These are phyloP conservation scores for Forsythia viridissima DNA, from an alignment of 257 asterid genomes.

Conservation along the genomic window DNA sequence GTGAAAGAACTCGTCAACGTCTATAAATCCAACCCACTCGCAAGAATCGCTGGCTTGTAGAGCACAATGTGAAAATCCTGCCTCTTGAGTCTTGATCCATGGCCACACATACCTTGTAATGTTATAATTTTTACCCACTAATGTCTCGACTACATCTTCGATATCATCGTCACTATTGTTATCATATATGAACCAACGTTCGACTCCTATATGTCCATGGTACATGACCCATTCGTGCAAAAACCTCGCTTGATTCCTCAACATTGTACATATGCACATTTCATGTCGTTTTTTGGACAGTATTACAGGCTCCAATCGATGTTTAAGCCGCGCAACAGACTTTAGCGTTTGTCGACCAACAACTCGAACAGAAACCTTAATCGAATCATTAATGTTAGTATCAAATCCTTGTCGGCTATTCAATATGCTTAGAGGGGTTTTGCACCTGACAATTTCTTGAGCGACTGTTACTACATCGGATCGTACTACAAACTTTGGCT, in stretches of 20 bases:
- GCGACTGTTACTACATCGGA: conserved; percentile 56
- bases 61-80: conserved; percentile 79
- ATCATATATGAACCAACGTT: conserved; percentile 68
- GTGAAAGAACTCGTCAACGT: conserved; percentile 76
- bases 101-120: conserved; percentile 62
- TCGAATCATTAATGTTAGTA: not conserved
- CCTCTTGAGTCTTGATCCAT: conserved; percentile 85
- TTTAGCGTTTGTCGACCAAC: conserved; percentile 31
- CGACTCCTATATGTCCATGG: conserved; percentile 55
- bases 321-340: conserved; percentile 52
- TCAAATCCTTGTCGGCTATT: conserved; percentile 14
- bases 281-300: conserved; percentile 29
- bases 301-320: not conserved
- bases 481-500: conserved; percentile 25
- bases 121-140: conserved; percentile 27
- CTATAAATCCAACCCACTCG: conserved; percentile 82
- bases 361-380: conserved; percentile 34
- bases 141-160: conserved; percentile 28
- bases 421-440: conserved; percentile 54
- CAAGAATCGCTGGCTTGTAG: conserved; percentile 58
- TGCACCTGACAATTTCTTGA: conserved; percentile 73
- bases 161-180: conserved; percentile 65
- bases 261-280: conserved; percentile 79
- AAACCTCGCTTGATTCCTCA: conserved; percentile 70
- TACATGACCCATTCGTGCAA: conserved; percentile 67